Evolutionary conservation across 2,329 filamentous ascomycete genomes (phyloP), one percentile per base, ranked within the genome.

Genomic region (Penicillium sp.): DNA sequence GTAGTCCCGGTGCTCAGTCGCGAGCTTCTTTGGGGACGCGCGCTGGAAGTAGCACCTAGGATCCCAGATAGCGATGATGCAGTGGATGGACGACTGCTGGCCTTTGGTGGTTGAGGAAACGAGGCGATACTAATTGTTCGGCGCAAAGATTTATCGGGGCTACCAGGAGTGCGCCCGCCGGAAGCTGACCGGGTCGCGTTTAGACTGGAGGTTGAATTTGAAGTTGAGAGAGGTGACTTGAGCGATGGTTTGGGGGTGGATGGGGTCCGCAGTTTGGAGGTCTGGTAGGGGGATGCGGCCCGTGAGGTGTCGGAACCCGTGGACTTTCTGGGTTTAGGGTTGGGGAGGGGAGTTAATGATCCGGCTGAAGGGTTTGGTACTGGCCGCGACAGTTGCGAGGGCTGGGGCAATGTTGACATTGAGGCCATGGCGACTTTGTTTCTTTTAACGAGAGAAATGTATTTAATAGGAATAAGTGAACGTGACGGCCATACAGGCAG

Each of bases 111-210:
- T 62, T 96, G 89, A 31, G 93, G 93, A 69, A 97, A 97, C 1
- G 91, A 88, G 70, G 92, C 93, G 69, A 97, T 96, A 80, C 92
- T 97, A 68, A 96, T 88, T 1, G 89, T 89, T 75, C 95, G 95
- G 60, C 92, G 86, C 53, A 97, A 75, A 1, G 87, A 85, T 73
- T 87, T 92, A 26, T 85, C 85, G 5, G 84, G 78, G 32, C 77
- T 77, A 38, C 71, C 71, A 13, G 79, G 66, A 5, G 78, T 78
- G 59, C 84, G 86, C 14, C 85, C 75, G 35, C 78, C 79, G 9
- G 85, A 80, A 6, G 80, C 74, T 2, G 82, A 79, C 57, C 82
- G 83, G 18, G 84, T 78, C 16, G 84, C 79, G 5, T 84, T 82
- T 11, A 87, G 74, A 48, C 80, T 78, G 5, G 82, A 80, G 10